These are phyloP conservation scores for Metarhizium album DNA, from an alignment of 2,329 filamentous ascomycete genomes.

Conservation along the genomic window DNA sequence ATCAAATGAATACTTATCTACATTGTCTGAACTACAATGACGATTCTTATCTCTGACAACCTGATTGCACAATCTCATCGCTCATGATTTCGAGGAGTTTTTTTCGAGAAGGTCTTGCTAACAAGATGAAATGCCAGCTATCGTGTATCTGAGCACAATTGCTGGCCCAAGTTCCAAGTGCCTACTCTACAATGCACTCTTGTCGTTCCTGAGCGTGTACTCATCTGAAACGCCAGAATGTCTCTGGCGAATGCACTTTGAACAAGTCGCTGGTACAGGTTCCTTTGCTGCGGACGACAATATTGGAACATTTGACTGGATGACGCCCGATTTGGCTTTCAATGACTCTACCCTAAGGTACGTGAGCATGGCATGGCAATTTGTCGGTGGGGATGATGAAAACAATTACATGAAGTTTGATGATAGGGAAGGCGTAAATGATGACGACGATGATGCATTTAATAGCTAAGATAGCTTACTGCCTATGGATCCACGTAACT, in stretches of 20 bases:
- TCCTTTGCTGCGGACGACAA: constrained; percentile 25
- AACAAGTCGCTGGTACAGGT: constrained; percentile 30
- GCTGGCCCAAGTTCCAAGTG: constrained; percentile 22
- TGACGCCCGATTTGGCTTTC: constrained; percentile 58
- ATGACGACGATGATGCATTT: constrained; percentile 49
- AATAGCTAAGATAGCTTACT: constrained; percentile 20
- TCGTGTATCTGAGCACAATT: constrained; percentile 27
- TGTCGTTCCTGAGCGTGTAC: constrained; percentile 26
- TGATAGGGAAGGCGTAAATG: constrained; percentile 53
- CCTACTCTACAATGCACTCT: constrained; percentile 29
- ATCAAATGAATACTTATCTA: constrained; percentile 94
- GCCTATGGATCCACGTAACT: neutral
- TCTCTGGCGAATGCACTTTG: constrained; percentile 45
- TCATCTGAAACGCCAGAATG: constrained; percentile 19
- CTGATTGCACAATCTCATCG: constrained; percentile 50
- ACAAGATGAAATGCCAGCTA: constrained; percentile 18
- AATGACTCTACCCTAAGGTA: constrained; percentile 57
- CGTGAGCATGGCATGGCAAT: constrained; percentile 61
- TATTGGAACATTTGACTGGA: constrained; percentile 45
- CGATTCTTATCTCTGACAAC: constrained; percentile 78
- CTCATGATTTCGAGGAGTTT: neutral
- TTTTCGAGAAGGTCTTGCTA: constrained; percentile 17
- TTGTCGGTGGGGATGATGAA: constrained; percentile 41
- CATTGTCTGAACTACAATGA: constrained; percentile 97
- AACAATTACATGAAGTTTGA: constrained; percentile 67